Base-by-base conservation (phyloP, 148 eudicot species). In the Polygonum aviculare region DNA sequence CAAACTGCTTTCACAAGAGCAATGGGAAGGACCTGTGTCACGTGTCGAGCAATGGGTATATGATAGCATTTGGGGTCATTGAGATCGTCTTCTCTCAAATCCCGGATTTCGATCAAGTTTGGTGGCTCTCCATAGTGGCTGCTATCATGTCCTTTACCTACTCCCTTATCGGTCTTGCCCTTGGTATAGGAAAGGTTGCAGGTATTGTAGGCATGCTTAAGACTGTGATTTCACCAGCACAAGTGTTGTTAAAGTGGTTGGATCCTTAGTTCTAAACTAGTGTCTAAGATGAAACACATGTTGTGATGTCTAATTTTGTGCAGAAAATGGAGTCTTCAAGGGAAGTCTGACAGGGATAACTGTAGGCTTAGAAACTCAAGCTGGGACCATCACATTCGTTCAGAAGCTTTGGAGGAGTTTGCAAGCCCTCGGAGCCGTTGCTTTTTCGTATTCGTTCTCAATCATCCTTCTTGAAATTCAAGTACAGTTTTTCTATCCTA, bases 111-210 rank as follows among this genome's bases (percentile, higher is more conserved):
- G 90, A 89, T 83, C 93, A 90, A 79, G 88, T 91, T 8, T 86
- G 83, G 80, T 91, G 97, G 97, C 86, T 91, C 9, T 91, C 97
- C 3, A 88, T 89, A 31, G 89, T 89, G 41, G 93, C 97, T 50
- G 93, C 97, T 4, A 79, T 90, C 55, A 91, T 91, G 93, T 89
- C 97, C 35, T 89, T 91, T 74, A 91, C 93, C 51, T 91, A 91
- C 78, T 91, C 97, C 19, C 59, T 88, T 7, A 82, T 90, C 65
- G 97, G 97, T 41, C 86, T 91, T 47, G 89, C 89, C 79, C 93
- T 91, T 69, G 97, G 97, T 12, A 70, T 91, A 2, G 92, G 80
- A 40, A 84, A 89, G 87, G 88, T 88, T 54, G 60, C 22, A 54
- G 60, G 60, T 54, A 54, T 18, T 18, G 19, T 52, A 50, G n/a